These are phyloP conservation scores for Ochetophila trinervis DNA, from an alignment of 306 rosid genomes.

Conservation along the genomic window DNA sequence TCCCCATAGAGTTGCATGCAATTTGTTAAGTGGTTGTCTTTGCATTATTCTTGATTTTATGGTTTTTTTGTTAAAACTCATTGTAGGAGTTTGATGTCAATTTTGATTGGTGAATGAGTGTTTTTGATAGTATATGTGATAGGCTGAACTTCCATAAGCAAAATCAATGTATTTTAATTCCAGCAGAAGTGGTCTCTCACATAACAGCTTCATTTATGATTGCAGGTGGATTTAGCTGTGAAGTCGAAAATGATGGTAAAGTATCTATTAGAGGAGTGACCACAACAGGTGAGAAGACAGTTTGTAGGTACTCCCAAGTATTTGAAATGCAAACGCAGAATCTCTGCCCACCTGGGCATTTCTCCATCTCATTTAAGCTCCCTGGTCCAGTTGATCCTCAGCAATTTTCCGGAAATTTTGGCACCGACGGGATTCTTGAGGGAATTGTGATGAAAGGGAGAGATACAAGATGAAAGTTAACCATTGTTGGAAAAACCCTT, in stretches of 20 bases:
- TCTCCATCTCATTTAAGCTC: slow-evolving; percentile 40
- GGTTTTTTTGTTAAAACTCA: too few species aligned
- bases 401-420: slow-evolving; percentile 35
- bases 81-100: too few species aligned
- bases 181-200: background rate
- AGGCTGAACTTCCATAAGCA: background rate
- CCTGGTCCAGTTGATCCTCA: slow-evolving; percentile 40
- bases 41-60: too few species aligned
- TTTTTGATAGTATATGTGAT: background rate
- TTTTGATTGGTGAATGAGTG: too few species aligned
- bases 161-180: background rate
- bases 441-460: slow-evolving; percentile 35
- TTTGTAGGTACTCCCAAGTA: slow-evolving; percentile 33
- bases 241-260: slow-evolving; percentile 34
- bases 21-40: too few species aligned
- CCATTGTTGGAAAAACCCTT: background rate
- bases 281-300: slow-evolving; percentile 36
- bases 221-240: slow-evolving; percentile 42
- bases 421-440: slow-evolving; percentile 39
- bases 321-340: slow-evolving; percentile 43
- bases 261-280: slow-evolving; percentile 38
- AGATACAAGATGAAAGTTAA: background rate
- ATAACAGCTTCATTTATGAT: background rate
- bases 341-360: slow-evolving; percentile 39
- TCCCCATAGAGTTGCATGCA: background rate